Conservation (phyloP, 306 rosid genomes). For the Hippophae tibetana region DNA sequence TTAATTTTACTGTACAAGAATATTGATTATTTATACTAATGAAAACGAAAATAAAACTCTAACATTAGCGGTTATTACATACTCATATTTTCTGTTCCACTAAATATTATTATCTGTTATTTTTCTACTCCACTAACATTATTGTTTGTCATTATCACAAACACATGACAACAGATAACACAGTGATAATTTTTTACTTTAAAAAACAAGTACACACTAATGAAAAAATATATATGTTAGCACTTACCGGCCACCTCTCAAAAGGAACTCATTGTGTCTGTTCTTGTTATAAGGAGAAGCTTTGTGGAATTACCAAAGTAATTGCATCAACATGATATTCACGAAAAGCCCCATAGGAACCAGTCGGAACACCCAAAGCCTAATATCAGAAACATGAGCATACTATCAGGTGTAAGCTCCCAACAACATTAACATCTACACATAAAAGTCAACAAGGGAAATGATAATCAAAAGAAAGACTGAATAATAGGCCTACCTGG, state of each 20-base stretch:
- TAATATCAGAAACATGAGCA: conserved; percentile 16
- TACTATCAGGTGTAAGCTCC: conserved; percentile 3
- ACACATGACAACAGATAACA: no score
- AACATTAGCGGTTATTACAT: no score
- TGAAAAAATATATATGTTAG: conserved; percentile 10
- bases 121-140: no score
- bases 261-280: conserved; percentile 55
- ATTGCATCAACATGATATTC: conserved; percentile 95
- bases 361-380: conserved; percentile 96
- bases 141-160: no score
- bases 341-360: conserved; percentile 92
- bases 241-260: conserved; percentile 72
- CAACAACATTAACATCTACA: background rate
- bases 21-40: no score
- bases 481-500: conserved; percentile 45
- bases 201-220: background rate
- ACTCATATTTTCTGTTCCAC: no score
- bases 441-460: background rate
- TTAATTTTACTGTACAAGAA: no score
- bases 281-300: conserved; percentile 37
- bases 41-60: no score
- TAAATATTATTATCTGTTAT: no score
- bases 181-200: background rate
- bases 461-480: background rate
- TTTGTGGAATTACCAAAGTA: conserved; percentile 65